Evolutionary conservation across 331 rosid species (phyloP), one percentile per base, ranked within the genome.

Genomic region (Pyracantha coccinea): DNA sequence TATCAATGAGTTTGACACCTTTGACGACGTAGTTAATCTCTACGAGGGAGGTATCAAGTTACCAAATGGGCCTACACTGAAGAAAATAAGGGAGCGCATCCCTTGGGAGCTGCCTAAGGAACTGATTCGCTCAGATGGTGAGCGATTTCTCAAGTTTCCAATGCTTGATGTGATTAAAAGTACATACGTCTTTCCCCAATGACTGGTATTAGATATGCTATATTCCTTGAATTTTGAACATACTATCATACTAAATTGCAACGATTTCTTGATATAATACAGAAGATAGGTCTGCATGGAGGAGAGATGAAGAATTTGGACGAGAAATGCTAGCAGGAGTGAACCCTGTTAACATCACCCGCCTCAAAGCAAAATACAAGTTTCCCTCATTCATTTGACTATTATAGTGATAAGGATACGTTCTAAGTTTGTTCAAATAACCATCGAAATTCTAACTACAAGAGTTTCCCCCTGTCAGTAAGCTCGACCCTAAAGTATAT

Each of bases 321-420:
- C 83, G 99, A 78, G 99, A 95, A 89, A 95, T 90, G 98, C 88
- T 95, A 11, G 97, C 99, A 1, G 99, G 99, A 38, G 96, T 95
- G 61, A 95, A 92, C 80, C 99, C 99, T 35, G 90, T 95, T 15
- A 74, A 86, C 75, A 90, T 95, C 52, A 63, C 89, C n/a, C 85
- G 90, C 66, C 96, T 95, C 70, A 78, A 77, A 69, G 99, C 90
- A 87, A 62, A 55, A 53, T 24, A 60, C 1, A 9, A 50, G 29
- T 61, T 25, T 45, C 31, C 28, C 53, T 78, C 2, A 31, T 28
- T 66, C 41, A 25, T 54, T 66, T 59, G 16, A 11, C 21, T 2
- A 25, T 20, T 28, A 2, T 24, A 8, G 7, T 2, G 58, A 17
- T 17, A 33, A 57, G 25, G 15, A 17, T 15, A 5, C 23, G 9